A percentile compares a stretch with the other conserved stretches of the same genome.
Evolutionary conservation across 495 filamentous ascomycete genomes (phyloP).

Genomic region (Bacidia gigantensis): DNA sequence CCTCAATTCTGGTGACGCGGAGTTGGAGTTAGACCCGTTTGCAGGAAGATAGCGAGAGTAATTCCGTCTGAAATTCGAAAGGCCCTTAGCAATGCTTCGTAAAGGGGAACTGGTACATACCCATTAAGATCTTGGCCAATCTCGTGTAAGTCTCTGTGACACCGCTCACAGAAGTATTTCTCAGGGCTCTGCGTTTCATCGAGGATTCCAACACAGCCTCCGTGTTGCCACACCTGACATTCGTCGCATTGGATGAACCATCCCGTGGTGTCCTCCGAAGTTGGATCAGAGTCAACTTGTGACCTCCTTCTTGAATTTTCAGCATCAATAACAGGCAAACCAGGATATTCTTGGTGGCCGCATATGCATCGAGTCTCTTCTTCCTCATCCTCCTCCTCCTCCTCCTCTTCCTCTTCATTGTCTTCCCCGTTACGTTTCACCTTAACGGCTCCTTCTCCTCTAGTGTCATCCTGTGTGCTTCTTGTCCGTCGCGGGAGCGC

Average conservation of each 20-base stretch:
- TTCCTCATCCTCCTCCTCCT: slow-evolving; percentile 56
- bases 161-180: slow-evolving; percentile 95
- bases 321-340: slow-evolving; percentile 55
- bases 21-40: slow-evolving; percentile 31
- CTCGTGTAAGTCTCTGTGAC: slow-evolving; percentile 79
- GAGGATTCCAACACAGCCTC: slow-evolving; percentile 94
- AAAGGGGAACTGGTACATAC: slow-evolving; percentile 42
- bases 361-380: slow-evolving; percentile 93
- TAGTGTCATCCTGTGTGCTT: slow-evolving; percentile 49
- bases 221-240: slow-evolving; percentile 98
- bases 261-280: slow-evolving; percentile 76
- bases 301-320: slow-evolving; percentile 40
- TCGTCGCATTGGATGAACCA: slow-evolving; percentile 97
- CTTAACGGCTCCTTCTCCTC: slow-evolving; percentile 42
- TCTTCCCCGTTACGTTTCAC: too few relatives aligned
- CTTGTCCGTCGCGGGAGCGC: slow-evolving; percentile 60
- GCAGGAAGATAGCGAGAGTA: slow-evolving; percentile 60
- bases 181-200: slow-evolving; percentile 84
- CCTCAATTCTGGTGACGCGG: slow-evolving; percentile 32
- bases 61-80: slow-evolving; percentile 34
- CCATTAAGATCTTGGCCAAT: slow-evolving; percentile 67
- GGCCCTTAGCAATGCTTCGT: slow-evolving; percentile 15
- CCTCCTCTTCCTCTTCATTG: slow-evolving; percentile 50
- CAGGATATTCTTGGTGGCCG: slow-evolving; percentile 87
- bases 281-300: slow-evolving; percentile 36